Base-by-base conservation (phyloP, 2,329 filamentous ascomycete species). In the Mycocentrospora acerina region DNA sequence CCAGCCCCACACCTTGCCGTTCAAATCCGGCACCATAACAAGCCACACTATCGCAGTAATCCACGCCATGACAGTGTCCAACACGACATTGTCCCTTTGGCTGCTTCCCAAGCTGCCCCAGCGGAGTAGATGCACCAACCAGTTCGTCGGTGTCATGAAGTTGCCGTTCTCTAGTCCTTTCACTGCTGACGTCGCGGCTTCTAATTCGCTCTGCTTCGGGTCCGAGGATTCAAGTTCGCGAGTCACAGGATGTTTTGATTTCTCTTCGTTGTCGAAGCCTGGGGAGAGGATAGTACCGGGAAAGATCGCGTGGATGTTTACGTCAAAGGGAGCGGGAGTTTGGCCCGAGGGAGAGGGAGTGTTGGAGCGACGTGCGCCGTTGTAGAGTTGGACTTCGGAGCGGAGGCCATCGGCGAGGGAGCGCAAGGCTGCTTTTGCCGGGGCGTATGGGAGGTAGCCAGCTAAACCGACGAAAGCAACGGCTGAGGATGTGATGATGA, bases 321-420 rank as follows among this genome's bases (percentile, higher is more conserved):
- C 83, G 42, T 83, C 79, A 29, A 85, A 80, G 36, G 85, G 67
- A 0, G 76, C 74, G 2, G 60, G 72, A 3, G 68, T 57, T 24
- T 69, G 68, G 4, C 39, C 43, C 0, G 52, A 51, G 6, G 34
- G 32, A 11, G 35, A 40, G 19, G 19, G 19, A 3, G 35, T 55
- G 24, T 54, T 53, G n/a, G 55, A 62, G 10, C 64, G 64, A 8
- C 76, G 70, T 14, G 77, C 74, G 29, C 79, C 85, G 29, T 90
- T 90, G 73, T 97, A 98, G 35, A 96, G 73, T 56, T 89, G 75
- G 29, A 94, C 73, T 70, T 98, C 93, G 60, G 91, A 88, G 15
- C 81, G 82, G 33, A 98, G 74, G 0, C 83, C 85, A 63, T 98
- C 93, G 37, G 86, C 86, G 11, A 98, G 76, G 12, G 82, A 85